These are phyloP conservation scores for Aspergillus candidus DNA, from an alignment of 2,329 filamentous ascomycete species.

Conservation along the genomic window DNA sequence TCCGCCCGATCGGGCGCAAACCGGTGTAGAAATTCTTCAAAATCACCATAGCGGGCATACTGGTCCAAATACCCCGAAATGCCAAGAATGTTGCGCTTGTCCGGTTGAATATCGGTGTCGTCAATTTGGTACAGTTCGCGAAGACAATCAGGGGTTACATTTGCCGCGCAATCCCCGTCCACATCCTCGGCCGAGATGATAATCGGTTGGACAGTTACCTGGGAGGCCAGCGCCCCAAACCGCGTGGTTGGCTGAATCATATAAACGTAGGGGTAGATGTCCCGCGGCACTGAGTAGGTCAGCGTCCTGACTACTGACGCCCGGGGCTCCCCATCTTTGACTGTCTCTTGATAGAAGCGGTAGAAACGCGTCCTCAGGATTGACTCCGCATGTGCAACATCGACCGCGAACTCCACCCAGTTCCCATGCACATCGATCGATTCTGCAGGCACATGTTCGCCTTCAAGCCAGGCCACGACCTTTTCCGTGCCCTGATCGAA, in stretches of 20 bases:
- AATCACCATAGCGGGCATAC: conserved; percentile 50
- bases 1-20: conserved; percentile 50
- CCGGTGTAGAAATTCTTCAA: conserved; percentile 50
- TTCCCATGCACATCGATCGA: conserved; percentile 49
- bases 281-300: conserved; percentile 56
- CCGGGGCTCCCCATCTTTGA: conserved; percentile 16
- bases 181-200: conserved; percentile 14
- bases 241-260: conserved; percentile 61
- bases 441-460: conserved; percentile 42
- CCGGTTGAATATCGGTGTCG: conserved; percentile 23
- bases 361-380: conserved; percentile 55
- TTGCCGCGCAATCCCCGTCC: conserved; percentile 32
- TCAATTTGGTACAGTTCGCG: conserved; percentile 45
- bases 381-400: conserved; percentile 42
- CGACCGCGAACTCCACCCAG: conserved; percentile 53
- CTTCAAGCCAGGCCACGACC: conserved; percentile 52
- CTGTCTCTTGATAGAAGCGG: conserved; percentile 47
- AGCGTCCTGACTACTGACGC: conserved; percentile 48
- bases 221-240: conserved; percentile 49
- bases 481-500: conserved; percentile 42
- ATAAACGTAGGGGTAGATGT: conserved; percentile 51
- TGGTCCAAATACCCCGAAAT: conserved; percentile 47
- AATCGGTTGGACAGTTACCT: conserved; percentile 22
- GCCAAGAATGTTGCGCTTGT: conserved; percentile 37
- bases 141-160: conserved; percentile 46